These are phyloP conservation scores for Peniophora sp. DNA, from an alignment of 1,284 basidiomycete genomes.

Conservation along the genomic window DNA sequence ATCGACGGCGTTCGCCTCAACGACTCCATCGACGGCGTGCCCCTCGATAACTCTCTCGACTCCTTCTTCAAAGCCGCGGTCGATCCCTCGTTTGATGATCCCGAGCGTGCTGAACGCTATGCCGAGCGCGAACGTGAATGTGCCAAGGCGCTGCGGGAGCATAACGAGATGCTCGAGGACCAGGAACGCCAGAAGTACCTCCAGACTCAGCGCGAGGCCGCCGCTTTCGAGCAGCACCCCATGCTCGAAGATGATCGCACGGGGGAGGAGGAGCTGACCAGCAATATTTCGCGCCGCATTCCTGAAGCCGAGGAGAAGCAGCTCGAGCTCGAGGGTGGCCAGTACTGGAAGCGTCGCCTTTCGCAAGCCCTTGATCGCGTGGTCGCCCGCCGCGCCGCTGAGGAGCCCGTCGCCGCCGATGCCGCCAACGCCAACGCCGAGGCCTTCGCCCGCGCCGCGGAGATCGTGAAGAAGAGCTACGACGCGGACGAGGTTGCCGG, in stretches of 20 bases:
- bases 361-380: too few relatives aligned
- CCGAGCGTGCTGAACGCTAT: conserved; percentile 14
- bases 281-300: background rate
- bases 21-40: too few relatives aligned
- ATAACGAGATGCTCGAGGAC: conserved; percentile 9
- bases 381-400: too few relatives aligned
- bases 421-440: too few relatives aligned
- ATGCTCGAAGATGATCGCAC: conserved; percentile 7
- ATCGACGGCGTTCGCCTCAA: too few relatives aligned
- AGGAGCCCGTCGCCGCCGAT: too few relatives aligned
- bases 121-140: conserved; percentile 12
- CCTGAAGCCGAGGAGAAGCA: background rate
- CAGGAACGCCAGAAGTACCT: conserved; percentile 8
- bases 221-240: conserved; percentile 7
- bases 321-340: conserved; percentile 5
- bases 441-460: too few relatives aligned
- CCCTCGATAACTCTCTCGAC: too few relatives aligned
- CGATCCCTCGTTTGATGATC: conserved; percentile 33
- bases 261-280: conserved; percentile 15
- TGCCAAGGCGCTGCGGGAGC: conserved; percentile 10
- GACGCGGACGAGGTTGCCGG: too few relatives aligned
- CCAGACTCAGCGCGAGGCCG: conserved; percentile 7
- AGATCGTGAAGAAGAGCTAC: too few relatives aligned
- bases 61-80: too few relatives aligned
- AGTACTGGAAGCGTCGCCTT: background rate